A percentile compares a stretch with the other conserved stretches of the same genome.
phyloP scores from a whole-genome alignment of 495 filamentous ascomycete species.

The Parathielavia hyrcaniae region DNA sequence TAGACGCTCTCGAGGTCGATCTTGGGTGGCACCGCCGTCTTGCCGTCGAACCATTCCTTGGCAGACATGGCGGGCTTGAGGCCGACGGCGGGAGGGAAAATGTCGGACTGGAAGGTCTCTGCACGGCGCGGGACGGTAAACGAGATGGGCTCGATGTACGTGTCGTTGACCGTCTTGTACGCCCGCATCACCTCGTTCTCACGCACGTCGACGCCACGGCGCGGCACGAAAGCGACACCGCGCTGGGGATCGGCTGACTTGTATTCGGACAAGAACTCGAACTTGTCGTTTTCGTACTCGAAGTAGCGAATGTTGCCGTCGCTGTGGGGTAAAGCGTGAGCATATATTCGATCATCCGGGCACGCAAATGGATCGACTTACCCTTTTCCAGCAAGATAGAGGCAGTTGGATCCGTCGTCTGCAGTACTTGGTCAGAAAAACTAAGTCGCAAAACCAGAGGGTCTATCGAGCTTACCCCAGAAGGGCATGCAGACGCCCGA shows the following conservation, averaged over 20 bases:
- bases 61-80: conserved; percentile 70
- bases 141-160: conserved; percentile 91
- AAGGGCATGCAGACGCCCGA: conserved; percentile 99
- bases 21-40: conserved; percentile 76
- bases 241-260: conserved; percentile 92
- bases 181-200: conserved; percentile 95
- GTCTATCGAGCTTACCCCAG: conserved; percentile 57
- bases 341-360: neutral
- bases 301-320: conserved; percentile 99
- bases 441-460: neutral
- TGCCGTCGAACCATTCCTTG: conserved; percentile 78
- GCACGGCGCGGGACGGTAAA: conserved; percentile 93
- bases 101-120: conserved; percentile 97
- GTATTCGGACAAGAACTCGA: conserved; percentile 92
- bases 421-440: conserved; percentile 27
- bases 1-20: conserved; percentile 90
- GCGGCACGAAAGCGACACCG: conserved; percentile 89
- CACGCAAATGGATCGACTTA: conserved; percentile 45
- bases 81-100: conserved; percentile 80
- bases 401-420: conserved; percentile 83
- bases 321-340: conserved; percentile 42
- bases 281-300: conserved; percentile 95
- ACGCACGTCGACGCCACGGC: conserved; percentile 90
- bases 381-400: conserved; percentile 96
- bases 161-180: conserved; percentile 93